Base-by-base conservation (phyloP, 2,329 filamentous ascomycete species). In the Epichloe sp. region DNA sequence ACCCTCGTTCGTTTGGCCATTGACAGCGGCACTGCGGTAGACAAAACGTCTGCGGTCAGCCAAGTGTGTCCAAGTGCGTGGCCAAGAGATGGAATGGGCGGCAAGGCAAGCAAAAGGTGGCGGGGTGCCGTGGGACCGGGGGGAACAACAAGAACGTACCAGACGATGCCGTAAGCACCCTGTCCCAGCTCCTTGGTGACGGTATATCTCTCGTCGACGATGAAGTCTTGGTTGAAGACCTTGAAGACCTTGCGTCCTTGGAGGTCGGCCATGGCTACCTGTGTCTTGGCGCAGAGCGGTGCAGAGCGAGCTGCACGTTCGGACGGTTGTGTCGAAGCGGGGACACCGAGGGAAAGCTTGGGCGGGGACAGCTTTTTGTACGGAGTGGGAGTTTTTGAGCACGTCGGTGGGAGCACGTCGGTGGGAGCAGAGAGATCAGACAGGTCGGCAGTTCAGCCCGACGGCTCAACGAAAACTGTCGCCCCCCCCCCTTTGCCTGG, bases 191-290 rank as follows among this genome's bases (percentile, higher is more conserved):
- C 93, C 78, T 98, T 98, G 58, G 91, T 97, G 58, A 98, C 93
- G 58, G 87, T 95, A 74, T 98, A 98, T 63, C 91, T 84, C 71
- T 97, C 91, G 68, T 97, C 93, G 64, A 97, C 93, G 61, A 96
- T 83, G 67, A 98, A 98, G 75, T 98, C 93, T 67, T 98, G 93
- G 77, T 96, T 96, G 75, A 98, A 98, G 68, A 98, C 90, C 83
- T 95, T 95, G 79, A 95, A 96, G 70, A 91, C 81, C 79, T 95
- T 96, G 71, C 89, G 85, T 65, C 69, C 67, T 58, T 71, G 63
- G 44, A 71, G 65, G 53, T 71, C 69, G 52, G 63, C 59, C 69
- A 71, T 71, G 60, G 53, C 60, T 59, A 49, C 47, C 44, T 48
- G 41, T 42, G 42, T 41, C 31, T 21, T 35, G 15, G 40, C 38